phyloP scores from a whole-genome alignment of 2,329 filamentous ascomycete genomes.

The Ampelomyces quisqualis region DNA sequence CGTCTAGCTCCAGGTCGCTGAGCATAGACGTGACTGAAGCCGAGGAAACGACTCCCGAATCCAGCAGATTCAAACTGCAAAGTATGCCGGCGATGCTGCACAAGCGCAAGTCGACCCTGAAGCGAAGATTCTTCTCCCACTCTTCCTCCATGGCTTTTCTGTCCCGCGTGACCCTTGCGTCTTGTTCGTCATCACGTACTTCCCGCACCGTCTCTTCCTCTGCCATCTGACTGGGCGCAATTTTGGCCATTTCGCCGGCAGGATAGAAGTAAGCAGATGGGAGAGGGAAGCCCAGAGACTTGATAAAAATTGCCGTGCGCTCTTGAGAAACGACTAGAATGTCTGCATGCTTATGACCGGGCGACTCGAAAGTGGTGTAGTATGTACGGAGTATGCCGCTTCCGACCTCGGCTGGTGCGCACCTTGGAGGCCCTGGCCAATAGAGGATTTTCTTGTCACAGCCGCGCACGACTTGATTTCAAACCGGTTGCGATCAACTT shows the following conservation, averaged over 20 bases:
- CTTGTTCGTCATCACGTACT: slow-evolving; percentile 13
- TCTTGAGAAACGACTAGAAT: slow-evolving; percentile 15
- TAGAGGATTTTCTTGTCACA: not conserved
- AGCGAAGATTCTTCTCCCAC: slow-evolving; percentile 54
- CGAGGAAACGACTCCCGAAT: slow-evolving; percentile 68
- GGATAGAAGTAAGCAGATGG: slow-evolving; percentile 1
- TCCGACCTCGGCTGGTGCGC: slow-evolving; percentile 6
- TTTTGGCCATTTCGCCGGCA: slow-evolving; percentile 18
- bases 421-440: not conserved
- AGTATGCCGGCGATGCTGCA: slow-evolving; percentile 72
- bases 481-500: too few relatives aligned
- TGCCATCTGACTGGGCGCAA: slow-evolving; percentile 14
- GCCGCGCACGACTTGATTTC: too few relatives aligned
- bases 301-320: too few relatives aligned
- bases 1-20: slow-evolving; percentile 60
- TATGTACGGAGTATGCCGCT: too few relatives aligned
- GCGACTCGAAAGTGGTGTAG: slow-evolving; percentile 7
- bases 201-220: slow-evolving; percentile 17
- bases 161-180: slow-evolving; percentile 4
- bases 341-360: slow-evolving; percentile 10
- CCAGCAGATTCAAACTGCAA: slow-evolving; percentile 68
- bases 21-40: slow-evolving; percentile 70
- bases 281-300: not conserved
- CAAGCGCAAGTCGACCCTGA: slow-evolving; percentile 66
- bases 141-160: slow-evolving; percentile 17